phyloP scores from a whole-genome alignment of 2,329 filamentous ascomycete genomes.

The Ambrosiella cleistominuta region DNA sequence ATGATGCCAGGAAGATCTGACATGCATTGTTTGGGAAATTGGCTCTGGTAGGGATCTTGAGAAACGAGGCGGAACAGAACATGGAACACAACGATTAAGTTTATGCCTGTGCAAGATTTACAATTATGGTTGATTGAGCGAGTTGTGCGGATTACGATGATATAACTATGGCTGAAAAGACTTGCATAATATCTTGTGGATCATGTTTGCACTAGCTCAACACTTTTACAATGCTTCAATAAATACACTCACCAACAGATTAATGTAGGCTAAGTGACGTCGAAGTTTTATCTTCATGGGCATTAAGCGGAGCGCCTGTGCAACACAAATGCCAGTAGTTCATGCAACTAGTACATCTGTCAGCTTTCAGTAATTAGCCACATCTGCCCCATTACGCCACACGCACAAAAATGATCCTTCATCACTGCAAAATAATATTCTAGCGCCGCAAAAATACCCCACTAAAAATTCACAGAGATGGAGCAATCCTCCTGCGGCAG shows the following conservation, averaged over 20 bases:
- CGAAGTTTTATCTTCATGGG: neutral
- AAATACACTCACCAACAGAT: no score
- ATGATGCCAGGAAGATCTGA: neutral
- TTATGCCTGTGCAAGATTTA: neutral
- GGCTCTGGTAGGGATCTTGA: neutral
- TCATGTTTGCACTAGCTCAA: neutral
- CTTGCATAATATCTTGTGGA: neutral
- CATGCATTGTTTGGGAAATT: neutral
- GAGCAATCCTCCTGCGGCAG: neutral
- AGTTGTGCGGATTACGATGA: neutral
- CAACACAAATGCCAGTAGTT: neutral
- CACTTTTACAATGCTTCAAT: neutral
- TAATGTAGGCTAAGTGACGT: neutral
- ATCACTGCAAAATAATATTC: neutral
- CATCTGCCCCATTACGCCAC: slow-evolving; percentile 4
- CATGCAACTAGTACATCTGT: neutral
- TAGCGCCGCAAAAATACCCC: neutral
- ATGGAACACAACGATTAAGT: neutral
- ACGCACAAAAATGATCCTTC: slow-evolving; percentile 8
- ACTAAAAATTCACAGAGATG: neutral
- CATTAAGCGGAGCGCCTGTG: neutral
- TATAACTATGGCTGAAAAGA: neutral
- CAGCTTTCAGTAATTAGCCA: neutral
- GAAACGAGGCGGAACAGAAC: neutral
- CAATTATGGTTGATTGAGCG: neutral